These are phyloP conservation scores for Salix dunnii DNA, from an alignment of 345 rosid species.

Conservation along the genomic window DNA sequence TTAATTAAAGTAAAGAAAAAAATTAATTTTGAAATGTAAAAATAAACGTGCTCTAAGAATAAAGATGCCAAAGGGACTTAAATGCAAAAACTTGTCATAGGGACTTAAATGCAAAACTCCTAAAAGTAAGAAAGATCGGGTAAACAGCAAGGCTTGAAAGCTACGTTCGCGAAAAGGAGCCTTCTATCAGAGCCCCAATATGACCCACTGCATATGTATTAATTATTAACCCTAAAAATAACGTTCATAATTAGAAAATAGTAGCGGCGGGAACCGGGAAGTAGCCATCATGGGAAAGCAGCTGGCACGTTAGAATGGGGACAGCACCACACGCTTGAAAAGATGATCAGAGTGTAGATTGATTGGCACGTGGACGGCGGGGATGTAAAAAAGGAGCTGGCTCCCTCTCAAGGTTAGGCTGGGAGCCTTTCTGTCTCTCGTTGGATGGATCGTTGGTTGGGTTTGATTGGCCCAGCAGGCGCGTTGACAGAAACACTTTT, in stretches of 20 bases:
- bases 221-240: not conserved
- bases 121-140: not conserved
- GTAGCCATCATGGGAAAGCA: not conserved
- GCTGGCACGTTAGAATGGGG: conserved; percentile 9
- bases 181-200: not conserved
- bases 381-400: not conserved
- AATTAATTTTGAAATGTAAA: no score
- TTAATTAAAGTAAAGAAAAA: no score
- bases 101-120: not conserved
- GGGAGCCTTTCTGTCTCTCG: not conserved
- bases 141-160: not conserved
- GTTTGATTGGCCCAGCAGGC: conserved; percentile 1
- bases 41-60: not conserved
- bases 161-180: not conserved
- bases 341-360: not conserved
- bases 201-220: no score
- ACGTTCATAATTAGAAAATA: not conserved
- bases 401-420: not conserved
- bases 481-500: not conserved
- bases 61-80: not conserved
- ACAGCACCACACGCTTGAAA: conserved; percentile 1
- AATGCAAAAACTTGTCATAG: not conserved
- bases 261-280: not conserved
- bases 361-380: conserved; percentile 12
- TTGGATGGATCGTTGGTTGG: not conserved